Evolutionary conservation across 306 rosid genomes (phyloP), one percentile per base, ranked within the genome.

Genomic region (Castanea crenata): DNA sequence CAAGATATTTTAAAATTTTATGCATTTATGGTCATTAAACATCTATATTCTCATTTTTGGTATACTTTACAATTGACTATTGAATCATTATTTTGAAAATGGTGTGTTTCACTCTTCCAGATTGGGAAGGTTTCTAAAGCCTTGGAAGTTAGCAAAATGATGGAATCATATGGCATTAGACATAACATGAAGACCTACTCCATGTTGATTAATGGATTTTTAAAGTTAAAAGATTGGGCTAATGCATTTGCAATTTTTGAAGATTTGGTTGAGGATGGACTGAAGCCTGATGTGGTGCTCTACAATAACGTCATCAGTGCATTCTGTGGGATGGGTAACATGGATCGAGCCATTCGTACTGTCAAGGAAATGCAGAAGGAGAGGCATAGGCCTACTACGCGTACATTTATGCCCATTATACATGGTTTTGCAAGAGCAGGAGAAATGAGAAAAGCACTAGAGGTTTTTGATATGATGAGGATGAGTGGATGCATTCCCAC

Each of bases 101-200:
- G 65, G 68, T 27, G 21, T 73, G 41, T 59, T 13, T 67, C 56
- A 44, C 38, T 86, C 75, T 88, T 79, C 76, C 97, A 95, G 99
- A 83, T 86, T 68, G 99, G 98, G 73, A 95, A 95, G 79, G 89
- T 92, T 85, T 91, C 98, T 32, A 91, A 89, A 82, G 99, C 99
- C 8, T 77, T 95, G 87, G 92, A 89, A 86, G 83, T 92, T 51
- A 86, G 96, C 91, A 85, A 87, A 89, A 76, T 65, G 77, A 91
- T 95, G 99, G 90, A 91, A 81, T 77, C 81, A 55, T 78, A 79
- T 16, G 93, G 97, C 86, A 87, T 95, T 75, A 88, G 89, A 76
- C 99, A 95, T 83, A 95, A 95, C 87, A 81, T 89, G 97, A 95
- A 92, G 88, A 95, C 99, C 52, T 95, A 90, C 89, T 91, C 99